These are phyloP conservation scores for Termitomyces sp. DNA, from an alignment of 768 basidiomycete species.

Conservation along the genomic window DNA sequence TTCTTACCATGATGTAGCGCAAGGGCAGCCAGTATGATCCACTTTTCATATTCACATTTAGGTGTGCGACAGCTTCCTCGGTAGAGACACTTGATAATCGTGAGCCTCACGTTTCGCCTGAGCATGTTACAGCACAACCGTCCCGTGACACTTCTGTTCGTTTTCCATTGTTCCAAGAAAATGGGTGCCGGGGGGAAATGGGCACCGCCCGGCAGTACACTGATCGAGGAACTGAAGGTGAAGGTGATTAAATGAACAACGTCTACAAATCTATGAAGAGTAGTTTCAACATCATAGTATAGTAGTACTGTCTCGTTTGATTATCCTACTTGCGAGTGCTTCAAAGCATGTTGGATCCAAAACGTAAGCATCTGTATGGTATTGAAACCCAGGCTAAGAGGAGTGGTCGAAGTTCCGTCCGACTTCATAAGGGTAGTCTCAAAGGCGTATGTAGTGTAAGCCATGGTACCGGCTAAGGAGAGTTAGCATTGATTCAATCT, in stretches of 20 bases:
- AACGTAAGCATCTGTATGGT: constrained; percentile 20
- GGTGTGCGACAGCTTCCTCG: no score
- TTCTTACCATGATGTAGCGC: no score
- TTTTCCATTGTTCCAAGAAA: no score
- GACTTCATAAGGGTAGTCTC: constrained; percentile 17
- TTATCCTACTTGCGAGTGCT: neutral
- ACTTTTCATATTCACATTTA: no score
- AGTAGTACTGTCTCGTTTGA: neutral
- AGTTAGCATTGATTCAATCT: neutral
- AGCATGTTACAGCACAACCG: no score
- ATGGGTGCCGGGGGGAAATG: no score
- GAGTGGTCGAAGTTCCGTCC: constrained; percentile 10
- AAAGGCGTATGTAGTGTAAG: constrained; percentile 15
- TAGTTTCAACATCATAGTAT: neutral
- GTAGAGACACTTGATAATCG: no score
- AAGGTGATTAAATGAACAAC: neutral
- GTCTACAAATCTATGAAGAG: neutral
- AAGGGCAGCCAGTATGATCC: no score
- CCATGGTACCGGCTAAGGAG: constrained; percentile 10
- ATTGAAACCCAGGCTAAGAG: constrained; percentile 13
- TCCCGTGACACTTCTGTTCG: no score
- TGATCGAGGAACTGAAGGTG: no score
- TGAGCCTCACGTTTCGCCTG: no score
- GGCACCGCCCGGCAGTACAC: no score
- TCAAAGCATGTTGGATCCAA: constrained; percentile 16